Percentiles rank a stretch among this genome's conserved stretches.
Conservation (phyloP, 208 protist species). For the Leishmania arabica region DNA sequence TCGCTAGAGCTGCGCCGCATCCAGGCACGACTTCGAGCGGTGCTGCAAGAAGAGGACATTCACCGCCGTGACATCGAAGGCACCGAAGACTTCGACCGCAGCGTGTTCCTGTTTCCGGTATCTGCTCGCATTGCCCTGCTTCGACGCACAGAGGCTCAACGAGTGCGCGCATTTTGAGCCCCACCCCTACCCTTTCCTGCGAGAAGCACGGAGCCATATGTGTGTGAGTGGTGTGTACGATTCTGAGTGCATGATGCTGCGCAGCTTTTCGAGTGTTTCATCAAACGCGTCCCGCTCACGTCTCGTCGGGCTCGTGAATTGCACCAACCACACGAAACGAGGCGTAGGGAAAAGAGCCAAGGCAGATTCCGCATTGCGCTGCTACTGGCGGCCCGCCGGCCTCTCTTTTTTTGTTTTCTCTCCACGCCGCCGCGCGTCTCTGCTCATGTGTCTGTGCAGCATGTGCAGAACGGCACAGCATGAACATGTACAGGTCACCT, state of each 20-base stretch:
- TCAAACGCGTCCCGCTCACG: neutral
- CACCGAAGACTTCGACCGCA: slow-evolving; percentile 65
- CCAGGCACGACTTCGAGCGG: slow-evolving; percentile 42
- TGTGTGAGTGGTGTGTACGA: too few species aligned
- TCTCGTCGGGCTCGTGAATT: neutral
- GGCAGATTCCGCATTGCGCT: neutral
- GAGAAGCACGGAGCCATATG: neutral
- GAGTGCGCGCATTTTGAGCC: slow-evolving; percentile 6
- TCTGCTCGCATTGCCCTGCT: slow-evolving; percentile 53
- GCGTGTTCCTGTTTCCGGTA: slow-evolving; percentile 58
- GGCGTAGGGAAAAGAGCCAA: neutral
- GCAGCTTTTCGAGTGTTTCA: neutral
- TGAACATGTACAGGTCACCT: neutral
- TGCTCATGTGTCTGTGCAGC: neutral
- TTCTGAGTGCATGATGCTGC: neutral
- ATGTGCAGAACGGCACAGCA: neutral
- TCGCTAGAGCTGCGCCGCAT: slow-evolving; percentile 34
- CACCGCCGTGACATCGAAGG: slow-evolving; percentile 65
- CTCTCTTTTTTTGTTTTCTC: too few species aligned
- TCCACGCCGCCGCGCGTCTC: neutral
- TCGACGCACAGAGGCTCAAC: slow-evolving; percentile 12
- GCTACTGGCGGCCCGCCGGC: neutral
- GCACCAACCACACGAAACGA: neutral
- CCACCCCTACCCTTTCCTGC: neutral
- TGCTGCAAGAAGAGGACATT: slow-evolving; percentile 69